phyloP scores from a whole-genome alignment of 2,329 filamentous ascomycete genomes.

The Pestalotiopsis sp. region DNA sequence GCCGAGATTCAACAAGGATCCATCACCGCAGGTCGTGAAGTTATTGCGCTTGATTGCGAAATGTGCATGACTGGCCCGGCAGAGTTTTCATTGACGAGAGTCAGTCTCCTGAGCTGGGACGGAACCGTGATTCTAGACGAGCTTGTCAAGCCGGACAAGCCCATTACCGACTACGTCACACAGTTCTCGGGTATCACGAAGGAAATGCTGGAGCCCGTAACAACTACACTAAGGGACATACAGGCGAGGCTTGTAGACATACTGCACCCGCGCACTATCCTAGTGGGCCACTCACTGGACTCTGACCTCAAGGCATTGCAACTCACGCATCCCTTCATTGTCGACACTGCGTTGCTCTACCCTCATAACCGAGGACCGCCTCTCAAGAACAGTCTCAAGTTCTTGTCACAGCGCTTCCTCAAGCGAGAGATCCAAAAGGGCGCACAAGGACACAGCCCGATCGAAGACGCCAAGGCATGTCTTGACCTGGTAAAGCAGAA shows the following conservation, averaged over 20 bases:
- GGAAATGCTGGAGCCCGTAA: constrained; percentile 79
- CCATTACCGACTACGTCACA: constrained; percentile 93
- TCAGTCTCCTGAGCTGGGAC: constrained; percentile 87
- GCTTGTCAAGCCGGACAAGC: constrained; percentile 84
- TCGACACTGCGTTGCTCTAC: constrained; percentile 89
- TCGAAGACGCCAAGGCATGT: constrained; percentile 90
- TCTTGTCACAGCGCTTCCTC: constrained; percentile 83
- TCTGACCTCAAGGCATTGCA: constrained; percentile 83
- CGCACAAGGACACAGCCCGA: constrained; percentile 78
- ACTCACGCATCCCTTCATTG: constrained; percentile 87
- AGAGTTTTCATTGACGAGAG: constrained; percentile 81
- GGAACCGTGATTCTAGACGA: constrained; percentile 83
- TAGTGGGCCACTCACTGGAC: constrained; percentile 81
- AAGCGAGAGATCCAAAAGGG: constrained; percentile 86
- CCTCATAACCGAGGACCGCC: constrained; percentile 89
- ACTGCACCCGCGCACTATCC: constrained; percentile 71
- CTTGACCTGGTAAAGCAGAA: constrained; percentile 94
- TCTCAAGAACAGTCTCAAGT: constrained; percentile 89
- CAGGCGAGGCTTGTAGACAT: constrained; percentile 76
- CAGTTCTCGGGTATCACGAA: constrained; percentile 90
- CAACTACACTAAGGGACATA: constrained; percentile 81
- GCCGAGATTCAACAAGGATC: constrained; percentile 77
- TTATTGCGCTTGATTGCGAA: constrained; percentile 90
- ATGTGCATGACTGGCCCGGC: constrained; percentile 90
- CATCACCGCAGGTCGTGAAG: constrained; percentile 77